A percentile compares a stretch with the other conserved stretches of the same genome.
Conservation (phyloP, 495 filamentous ascomycete species). For the Hypoxylon lienhwacheense region DNA sequence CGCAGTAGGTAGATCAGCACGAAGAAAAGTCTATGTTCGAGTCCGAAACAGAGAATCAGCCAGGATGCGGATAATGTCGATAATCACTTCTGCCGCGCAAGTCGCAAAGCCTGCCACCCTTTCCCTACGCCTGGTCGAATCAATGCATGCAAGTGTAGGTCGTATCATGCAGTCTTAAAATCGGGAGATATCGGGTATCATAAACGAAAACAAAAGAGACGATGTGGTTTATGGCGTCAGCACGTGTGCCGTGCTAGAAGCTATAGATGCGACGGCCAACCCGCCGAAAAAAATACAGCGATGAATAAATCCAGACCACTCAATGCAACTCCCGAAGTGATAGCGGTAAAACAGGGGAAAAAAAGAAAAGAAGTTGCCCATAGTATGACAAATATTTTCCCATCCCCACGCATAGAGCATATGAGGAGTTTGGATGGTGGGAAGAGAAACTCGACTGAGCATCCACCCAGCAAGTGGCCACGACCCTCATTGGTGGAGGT, state of each 20-base stretch:
- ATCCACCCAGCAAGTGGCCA: neutral
- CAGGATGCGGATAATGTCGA: constrained; percentile 22
- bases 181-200: constrained; percentile 32
- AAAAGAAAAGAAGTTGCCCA: too few species aligned
- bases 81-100: constrained; percentile 6
- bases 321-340: constrained; percentile 1
- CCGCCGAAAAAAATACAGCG: neutral
- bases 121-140: constrained; percentile 22
- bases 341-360: constrained; percentile 1
- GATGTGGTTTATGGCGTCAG: constrained; percentile 12
- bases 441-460: neutral
- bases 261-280: constrained; percentile 5
- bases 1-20: constrained; percentile 3
- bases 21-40: constrained; percentile 32
- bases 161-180: constrained; percentile 23
- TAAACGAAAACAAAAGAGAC: constrained; percentile 27
- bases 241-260: constrained; percentile 8
- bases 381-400: too few species aligned
- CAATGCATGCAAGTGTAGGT: constrained; percentile 29
- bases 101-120: constrained; percentile 1
- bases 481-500: neutral
- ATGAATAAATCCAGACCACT: constrained; percentile 4
- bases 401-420: too few species aligned
- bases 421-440: neutral
- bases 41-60: constrained; percentile 28